Percentiles rank a stretch among this genome's conserved stretches.
Conservation (phyloP, 768 basidiomycete genomes). For the Agrocybe pediades region DNA sequence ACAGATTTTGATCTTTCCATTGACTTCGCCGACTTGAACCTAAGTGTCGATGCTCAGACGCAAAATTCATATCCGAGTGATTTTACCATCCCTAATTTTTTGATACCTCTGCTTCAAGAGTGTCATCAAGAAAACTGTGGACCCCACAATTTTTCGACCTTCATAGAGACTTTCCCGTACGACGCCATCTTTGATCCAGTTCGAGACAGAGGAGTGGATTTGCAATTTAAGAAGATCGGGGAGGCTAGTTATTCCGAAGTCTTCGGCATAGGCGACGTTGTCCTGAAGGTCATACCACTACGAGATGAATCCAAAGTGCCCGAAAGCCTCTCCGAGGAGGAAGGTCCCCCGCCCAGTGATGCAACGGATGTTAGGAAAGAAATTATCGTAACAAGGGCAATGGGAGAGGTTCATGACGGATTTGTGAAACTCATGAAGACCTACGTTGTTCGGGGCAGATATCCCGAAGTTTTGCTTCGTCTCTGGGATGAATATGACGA, state of each 20-base stretch:
- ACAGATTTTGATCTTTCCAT: constrained; percentile 55
- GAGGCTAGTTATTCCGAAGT: constrained; percentile 98
- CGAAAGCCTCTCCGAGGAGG: constrained; percentile 34
- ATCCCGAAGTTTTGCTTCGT: constrained; percentile 75
- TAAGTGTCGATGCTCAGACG: constrained; percentile 29
- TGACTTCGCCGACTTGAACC: constrained; percentile 46
- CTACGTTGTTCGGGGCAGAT: constrained; percentile 84
- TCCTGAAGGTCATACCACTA: constrained; percentile 88
- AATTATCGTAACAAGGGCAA: constrained; percentile 71
- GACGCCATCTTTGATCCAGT: constrained; percentile 60
- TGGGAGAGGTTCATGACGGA: constrained; percentile 75
- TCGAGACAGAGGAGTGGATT: constrained; percentile 15
- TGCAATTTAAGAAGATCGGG: constrained; percentile 80
- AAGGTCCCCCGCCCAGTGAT: constrained; percentile 71
- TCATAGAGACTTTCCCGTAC: constrained; percentile 78
- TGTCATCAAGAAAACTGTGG: constrained; percentile 64
- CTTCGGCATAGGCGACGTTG: constrained; percentile 85
- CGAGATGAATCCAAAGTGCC: constrained; percentile 44
- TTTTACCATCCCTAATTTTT: constrained; percentile 49
- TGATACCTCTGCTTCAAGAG: constrained; percentile 67
- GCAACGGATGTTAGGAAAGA: constrained; percentile 80
- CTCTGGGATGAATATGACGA: constrained; percentile 88
- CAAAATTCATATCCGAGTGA: constrained; percentile 20
- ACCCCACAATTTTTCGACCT: constrained; percentile 78
- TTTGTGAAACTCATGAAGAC: constrained; percentile 83